Evolutionary conservation across 1,284 basidiomycete species (phyloP).

Genomic region (Ustilago esculenta): DNA sequence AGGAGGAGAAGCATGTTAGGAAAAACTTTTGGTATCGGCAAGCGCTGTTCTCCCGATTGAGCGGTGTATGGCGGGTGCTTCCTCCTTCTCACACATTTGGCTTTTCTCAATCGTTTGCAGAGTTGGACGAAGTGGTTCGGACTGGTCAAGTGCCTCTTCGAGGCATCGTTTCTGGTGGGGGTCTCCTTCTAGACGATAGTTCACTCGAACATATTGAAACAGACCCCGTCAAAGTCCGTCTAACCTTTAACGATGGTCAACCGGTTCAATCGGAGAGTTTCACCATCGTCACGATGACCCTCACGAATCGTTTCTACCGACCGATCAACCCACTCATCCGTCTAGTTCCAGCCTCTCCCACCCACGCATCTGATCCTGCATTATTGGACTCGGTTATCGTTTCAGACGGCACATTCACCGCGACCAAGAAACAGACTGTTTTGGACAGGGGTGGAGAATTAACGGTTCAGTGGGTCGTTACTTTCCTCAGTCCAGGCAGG

Average conservation of each 20-base stretch:
- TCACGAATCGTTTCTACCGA: slow-evolving; percentile 20
- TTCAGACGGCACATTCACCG: slow-evolving; percentile 25
- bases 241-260: slow-evolving; percentile 1
- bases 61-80: slow-evolving; percentile 77
- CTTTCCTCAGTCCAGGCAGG: slow-evolving; percentile 21
- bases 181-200: slow-evolving; percentile 3
- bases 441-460: slow-evolving; percentile 2
- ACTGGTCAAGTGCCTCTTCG: slow-evolving; percentile 7
- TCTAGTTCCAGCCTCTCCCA: slow-evolving; percentile 25
- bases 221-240: slow-evolving; percentile 13
- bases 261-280: slow-evolving; percentile 18
- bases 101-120: background rate
- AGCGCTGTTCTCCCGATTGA: slow-evolving; percentile 77
- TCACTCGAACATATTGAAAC: slow-evolving; percentile 7
- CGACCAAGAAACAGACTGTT: background rate
- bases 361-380: background rate
- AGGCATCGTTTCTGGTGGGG: slow-evolving; percentile 13
- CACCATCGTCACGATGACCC: background rate
- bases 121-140: slow-evolving; percentile 5
- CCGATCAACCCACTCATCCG: slow-evolving; percentile 28
- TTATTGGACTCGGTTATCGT: slow-evolving; percentile 17
- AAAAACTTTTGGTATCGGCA: slow-evolving; percentile 95
- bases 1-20: slow-evolving; percentile 74
- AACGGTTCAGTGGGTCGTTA: slow-evolving; percentile 12
- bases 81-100: background rate